Conservation (phyloP, 1,284 basidiomycete species). For the Paramarasmius palmivorus region DNA sequence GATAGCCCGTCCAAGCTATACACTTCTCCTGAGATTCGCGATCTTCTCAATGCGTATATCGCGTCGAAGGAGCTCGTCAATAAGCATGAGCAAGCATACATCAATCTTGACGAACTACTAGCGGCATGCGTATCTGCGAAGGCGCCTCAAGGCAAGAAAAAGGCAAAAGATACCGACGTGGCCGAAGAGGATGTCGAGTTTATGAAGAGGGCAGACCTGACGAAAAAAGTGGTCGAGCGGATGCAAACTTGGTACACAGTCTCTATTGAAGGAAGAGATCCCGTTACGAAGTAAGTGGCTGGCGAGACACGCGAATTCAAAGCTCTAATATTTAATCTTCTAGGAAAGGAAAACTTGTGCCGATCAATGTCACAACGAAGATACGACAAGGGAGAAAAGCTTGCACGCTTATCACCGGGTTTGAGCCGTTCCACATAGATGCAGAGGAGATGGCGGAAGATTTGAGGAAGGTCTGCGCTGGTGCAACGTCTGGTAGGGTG, state of each 20-base stretch:
- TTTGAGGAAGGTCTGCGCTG: slow-evolving; percentile 73
- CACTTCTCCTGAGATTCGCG: slow-evolving; percentile 53
- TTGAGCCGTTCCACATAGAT: slow-evolving; percentile 71
- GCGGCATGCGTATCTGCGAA: slow-evolving; percentile 48
- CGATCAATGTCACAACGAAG: slow-evolving; percentile 71
- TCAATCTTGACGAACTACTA: slow-evolving; percentile 65
- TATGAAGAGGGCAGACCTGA: slow-evolving; percentile 70
- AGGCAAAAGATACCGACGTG: slow-evolving; percentile 22
- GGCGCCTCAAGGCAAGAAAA: slow-evolving; percentile 25
- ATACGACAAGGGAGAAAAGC: slow-evolving; percentile 76
- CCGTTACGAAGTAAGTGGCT: slow-evolving; percentile 51
- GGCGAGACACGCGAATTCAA: slow-evolving; percentile 1
- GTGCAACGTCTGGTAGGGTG: slow-evolving; percentile 66
- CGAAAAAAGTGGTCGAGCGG: slow-evolving; percentile 50
- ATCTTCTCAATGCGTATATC: slow-evolving; percentile 65
- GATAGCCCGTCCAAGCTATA: slow-evolving; percentile 57
- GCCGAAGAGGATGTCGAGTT: slow-evolving; percentile 45
- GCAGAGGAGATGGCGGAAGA: slow-evolving; percentile 80
- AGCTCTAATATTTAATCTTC: background rate
- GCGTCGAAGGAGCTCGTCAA: slow-evolving; percentile 64
- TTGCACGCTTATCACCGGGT: slow-evolving; percentile 74
- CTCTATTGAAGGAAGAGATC: slow-evolving; percentile 47
- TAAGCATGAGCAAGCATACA: slow-evolving; percentile 61
- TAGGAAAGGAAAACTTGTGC: slow-evolving; percentile 77
- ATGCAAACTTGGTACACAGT: slow-evolving; percentile 80